phyloP scores from a whole-genome alignment of 2,329 filamentous ascomycete genomes.

The Neofusicoccum sp. region DNA sequence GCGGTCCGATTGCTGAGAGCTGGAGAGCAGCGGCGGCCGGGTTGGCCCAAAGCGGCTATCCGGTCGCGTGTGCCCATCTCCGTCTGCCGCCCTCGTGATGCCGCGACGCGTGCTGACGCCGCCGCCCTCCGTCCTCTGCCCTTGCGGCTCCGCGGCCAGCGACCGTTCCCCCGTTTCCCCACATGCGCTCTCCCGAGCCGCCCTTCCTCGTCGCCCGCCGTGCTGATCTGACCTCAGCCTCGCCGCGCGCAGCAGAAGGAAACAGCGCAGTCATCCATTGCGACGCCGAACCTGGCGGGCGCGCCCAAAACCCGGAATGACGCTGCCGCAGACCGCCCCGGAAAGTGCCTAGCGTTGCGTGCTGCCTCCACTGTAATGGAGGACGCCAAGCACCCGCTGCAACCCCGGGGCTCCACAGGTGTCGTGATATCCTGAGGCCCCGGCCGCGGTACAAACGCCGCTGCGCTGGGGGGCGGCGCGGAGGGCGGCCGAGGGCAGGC shows the following conservation, averaged over 20 bases:
- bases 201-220: not conserved
- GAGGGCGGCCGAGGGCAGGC: not conserved
- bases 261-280: too few species aligned
- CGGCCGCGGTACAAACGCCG: constrained; percentile 5
- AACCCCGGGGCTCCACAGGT: not conserved
- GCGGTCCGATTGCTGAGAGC: constrained; percentile 10
- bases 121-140: not conserved
- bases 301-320: constrained; percentile 1
- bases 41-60: not conserved
- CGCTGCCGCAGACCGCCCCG: not conserved
- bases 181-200: not conserved
- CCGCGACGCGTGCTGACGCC: not conserved
- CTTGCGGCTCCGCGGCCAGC: constrained; percentile 6
- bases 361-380: constrained; percentile 5
- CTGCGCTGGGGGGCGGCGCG: not conserved
- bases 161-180: constrained; percentile 2
- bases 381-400: constrained; percentile 7
- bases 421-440: not conserved
- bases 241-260: constrained; percentile 1
- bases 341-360: constrained; percentile 2
- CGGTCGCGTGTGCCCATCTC: not conserved
- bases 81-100: not conserved
- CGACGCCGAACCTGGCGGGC: not conserved
- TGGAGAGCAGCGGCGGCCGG: not conserved
- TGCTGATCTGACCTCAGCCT: not conserved